Percentiles rank a stretch among this genome's conserved stretches.
phyloP scores from a whole-genome alignment of 176 grass and related monocot species.

The Bothriochloa decipiens region DNA sequence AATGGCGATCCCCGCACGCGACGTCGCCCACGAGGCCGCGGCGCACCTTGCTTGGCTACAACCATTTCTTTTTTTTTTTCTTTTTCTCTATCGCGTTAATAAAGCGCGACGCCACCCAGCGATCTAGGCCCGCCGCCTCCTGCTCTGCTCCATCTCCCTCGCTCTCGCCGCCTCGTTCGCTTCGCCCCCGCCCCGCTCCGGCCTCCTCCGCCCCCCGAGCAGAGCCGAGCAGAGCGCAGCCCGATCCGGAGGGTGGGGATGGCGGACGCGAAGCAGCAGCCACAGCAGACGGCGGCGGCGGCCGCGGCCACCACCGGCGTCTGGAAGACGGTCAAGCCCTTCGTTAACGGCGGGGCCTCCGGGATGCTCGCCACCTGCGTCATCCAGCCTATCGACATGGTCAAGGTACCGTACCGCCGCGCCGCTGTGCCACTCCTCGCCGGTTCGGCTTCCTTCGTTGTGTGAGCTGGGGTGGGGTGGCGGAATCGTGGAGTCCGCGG shows the following conservation, averaged over 20 bases:
- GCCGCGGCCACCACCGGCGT: slow-evolving; percentile 54
- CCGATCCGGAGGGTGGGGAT: slow-evolving; percentile 45
- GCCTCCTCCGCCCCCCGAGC: neutral
- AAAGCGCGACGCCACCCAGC: slow-evolving; percentile 32
- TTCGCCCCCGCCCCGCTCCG: slow-evolving; percentile 15
- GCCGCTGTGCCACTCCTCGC: neutral
- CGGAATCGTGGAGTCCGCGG: neutral
- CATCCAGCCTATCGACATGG: slow-evolving; percentile 97
- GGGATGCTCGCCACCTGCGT: slow-evolving; percentile 99
- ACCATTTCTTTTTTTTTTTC: neutral
- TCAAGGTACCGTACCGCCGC: slow-evolving; percentile 57
- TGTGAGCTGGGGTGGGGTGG: neutral
- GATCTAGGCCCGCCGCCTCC: slow-evolving; percentile 22
- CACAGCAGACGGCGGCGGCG: slow-evolving; percentile 4
- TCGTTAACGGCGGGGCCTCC: slow-evolving; percentile 86
- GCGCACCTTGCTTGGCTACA: neutral
- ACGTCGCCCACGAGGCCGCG: slow-evolving; percentile 28
- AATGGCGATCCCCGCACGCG: slow-evolving; percentile 13
- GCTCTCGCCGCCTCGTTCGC: slow-evolving; percentile 16
- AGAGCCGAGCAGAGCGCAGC: neutral
- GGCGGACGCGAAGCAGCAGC: slow-evolving; percentile 67
- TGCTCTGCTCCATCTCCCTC: slow-evolving; percentile 2
- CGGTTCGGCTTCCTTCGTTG: neutral
- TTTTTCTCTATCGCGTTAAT: slow-evolving; percentile 4
- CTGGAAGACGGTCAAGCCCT: slow-evolving; percentile 90